Base-by-base conservation (phyloP, 805 yeast species). In the Candida stauntonica region DNA sequence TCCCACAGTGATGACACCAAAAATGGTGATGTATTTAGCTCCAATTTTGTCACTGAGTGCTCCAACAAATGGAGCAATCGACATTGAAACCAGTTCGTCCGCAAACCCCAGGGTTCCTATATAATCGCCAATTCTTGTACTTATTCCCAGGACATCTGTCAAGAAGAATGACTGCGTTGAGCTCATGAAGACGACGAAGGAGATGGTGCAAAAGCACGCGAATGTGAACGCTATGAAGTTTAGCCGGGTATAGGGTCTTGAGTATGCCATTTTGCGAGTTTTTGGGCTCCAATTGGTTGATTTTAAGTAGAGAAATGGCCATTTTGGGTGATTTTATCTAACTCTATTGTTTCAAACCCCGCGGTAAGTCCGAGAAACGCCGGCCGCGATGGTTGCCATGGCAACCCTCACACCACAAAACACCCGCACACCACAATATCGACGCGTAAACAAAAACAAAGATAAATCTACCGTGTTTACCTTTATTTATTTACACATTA, bases 31-130 rank as follows among this genome's bases (percentile, higher is more conserved):
- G 17, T 74, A 60, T 39, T 79, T 68, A 2, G 86, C 65, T 5
- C 87, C 87, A 35, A 79, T 58, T 47, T 72, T 70, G 51, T 82
- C 89, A 46, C 77, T 69, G 19, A 77, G 50, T 0, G 81, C 73
- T 4, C 89, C 91, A 45, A 80, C 60, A 17, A 80, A 57, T 0
- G 89, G 88, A 11, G 83, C 71, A 14, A 69, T 48, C 0, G 67
- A 33, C 35, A 81, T 70, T 5, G 77, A 66, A 0, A 75, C 59
- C 8, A 80, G 41, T 53, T 82, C 88, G 54, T 81, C 88, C 14
- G 68, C 71, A 29, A 78, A 70, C 1, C 77, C 75, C 21, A 75
- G 51, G 3, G 68, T 59, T 1, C 79, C 77, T 20, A 72, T 68
- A 37, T 67, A 67, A 27, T 66, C 62, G 11, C 79, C 79, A 41